Base-by-base conservation (phyloP, 306 rosid species). In the Luffa acutangula region DNA sequence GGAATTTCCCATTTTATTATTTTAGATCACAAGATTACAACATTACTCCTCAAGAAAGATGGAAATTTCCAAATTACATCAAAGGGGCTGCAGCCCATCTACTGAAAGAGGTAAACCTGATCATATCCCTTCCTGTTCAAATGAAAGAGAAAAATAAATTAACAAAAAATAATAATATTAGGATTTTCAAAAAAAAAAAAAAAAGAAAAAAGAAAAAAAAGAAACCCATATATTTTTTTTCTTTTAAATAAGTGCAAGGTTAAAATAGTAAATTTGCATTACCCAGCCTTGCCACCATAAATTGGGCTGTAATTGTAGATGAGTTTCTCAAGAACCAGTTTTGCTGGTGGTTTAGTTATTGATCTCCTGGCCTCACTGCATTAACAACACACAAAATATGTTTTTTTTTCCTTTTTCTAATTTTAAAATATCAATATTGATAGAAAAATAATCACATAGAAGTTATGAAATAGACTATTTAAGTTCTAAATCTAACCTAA, bases 291-390 rank as follows among this genome's bases (percentile, higher is more conserved):
- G 80, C 98, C 97, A 74, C 92, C 43, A 63, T 85, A 94, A 54
- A 94, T 88, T 1, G 97, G 97, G 39, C 56, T 87, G 84, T 90
- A 92, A 78, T 94, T 94, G 88, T 94, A 94, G 80, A 94, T 89
- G 78, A 92, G 94, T 82, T 89, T 89, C 86, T 89, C 92, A 0
- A 79, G 87, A 53, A 94, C 80, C 51, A 85, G 82, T 79, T 79
- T 82, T 39, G 84, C 72, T 51, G 79, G 67, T 11, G 96, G 97
- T 81, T 92, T 82, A 80, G 82, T 92, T 11, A 56, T 41, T 51
- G 97, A 92, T 84, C 89, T 92, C 87, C 98, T 92, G 6, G 96
- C 94, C 86, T 92, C 97, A 65, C 97, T 94, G 93, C 80, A 58
- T 4, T 13, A 31, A 9, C 73, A 80, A 54, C 69, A 84, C 15